Conservation (phyloP, 257 asterid genomes). For the Ilex asprella region DNA sequence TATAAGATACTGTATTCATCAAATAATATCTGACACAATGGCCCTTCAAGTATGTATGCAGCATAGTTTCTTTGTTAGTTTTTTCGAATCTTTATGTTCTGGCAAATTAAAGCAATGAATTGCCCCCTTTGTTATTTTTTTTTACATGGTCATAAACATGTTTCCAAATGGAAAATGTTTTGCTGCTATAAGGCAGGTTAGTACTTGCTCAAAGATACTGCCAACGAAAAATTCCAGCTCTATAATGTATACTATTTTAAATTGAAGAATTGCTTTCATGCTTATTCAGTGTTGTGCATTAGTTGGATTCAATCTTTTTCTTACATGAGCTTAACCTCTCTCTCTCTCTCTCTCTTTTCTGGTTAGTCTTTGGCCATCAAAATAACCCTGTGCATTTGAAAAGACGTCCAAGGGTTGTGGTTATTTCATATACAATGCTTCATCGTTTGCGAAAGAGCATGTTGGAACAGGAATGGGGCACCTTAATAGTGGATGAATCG, state of each 20-base stretch:
- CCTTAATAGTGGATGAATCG: conserved; percentile 85
- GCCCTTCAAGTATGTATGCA: too few species aligned
- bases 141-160: too few species aligned
- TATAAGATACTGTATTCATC: too few species aligned
- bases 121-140: too few species aligned
- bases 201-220: too few species aligned
- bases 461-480: conserved; percentile 76
- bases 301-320: not conserved
- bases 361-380: conserved; percentile 72
- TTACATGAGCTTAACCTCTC: not conserved
- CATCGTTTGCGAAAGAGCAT: conserved; percentile 68
- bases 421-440: conserved; percentile 83
- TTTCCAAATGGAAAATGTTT: too few species aligned
- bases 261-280: not conserved
- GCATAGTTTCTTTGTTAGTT: too few species aligned
- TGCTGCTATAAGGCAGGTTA: too few species aligned
- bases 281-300: not conserved
- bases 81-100: too few species aligned
- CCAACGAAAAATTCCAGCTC: too few species aligned
- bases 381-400: conserved; percentile 73
- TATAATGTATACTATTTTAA: not conserved
- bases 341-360: conserved; percentile 3
- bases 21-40: too few species aligned
- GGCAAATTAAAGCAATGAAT: too few species aligned
- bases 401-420: conserved; percentile 70